Percentiles rank a stretch among this genome's conserved stretches.
phyloP scores from a whole-genome alignment of 345 rosid species.

The Bruguiera gymnorhiza region DNA sequence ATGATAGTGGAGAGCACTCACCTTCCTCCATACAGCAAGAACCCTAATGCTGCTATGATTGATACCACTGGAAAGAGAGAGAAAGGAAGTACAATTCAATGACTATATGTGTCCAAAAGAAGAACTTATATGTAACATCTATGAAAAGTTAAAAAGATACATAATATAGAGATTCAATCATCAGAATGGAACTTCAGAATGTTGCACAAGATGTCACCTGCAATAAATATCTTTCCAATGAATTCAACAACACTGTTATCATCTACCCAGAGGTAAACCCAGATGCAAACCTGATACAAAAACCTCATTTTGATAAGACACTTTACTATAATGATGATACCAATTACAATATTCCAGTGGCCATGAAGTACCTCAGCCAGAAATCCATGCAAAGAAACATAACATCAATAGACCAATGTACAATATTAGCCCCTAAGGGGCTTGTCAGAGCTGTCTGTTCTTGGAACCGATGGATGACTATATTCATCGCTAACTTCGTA shows the following conservation, averaged over 20 bases:
- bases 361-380: too few relatives aligned
- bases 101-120: not conserved
- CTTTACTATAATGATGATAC: not conserved
- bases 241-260: slow-evolving; percentile 69
- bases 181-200: slow-evolving; percentile 11
- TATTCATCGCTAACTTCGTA: not conserved
- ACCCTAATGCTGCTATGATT: slow-evolving; percentile 83
- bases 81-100: not conserved
- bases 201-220: slow-evolving; percentile 47
- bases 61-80: slow-evolving; percentile 65
- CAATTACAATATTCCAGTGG: too few relatives aligned
- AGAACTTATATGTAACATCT: slow-evolving; percentile 1
- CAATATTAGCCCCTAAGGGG: not conserved
- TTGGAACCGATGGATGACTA: not conserved
- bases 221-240: slow-evolving; percentile 78
- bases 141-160: not conserved
- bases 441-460: not conserved
- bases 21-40: slow-evolving; percentile 99
- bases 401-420: not conserved
- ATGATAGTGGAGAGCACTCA: slow-evolving; percentile 25
- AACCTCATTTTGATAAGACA: slow-evolving; percentile 17
- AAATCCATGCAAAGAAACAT: not conserved
- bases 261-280: slow-evolving; percentile 80
- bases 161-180: slow-evolving; percentile 1
- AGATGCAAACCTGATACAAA: slow-evolving; percentile 68